A percentile compares a stretch with the other conserved stretches of the same genome.
Conservation (phyloP, 345 rosid genomes). For the Gossypium turneri region DNA sequence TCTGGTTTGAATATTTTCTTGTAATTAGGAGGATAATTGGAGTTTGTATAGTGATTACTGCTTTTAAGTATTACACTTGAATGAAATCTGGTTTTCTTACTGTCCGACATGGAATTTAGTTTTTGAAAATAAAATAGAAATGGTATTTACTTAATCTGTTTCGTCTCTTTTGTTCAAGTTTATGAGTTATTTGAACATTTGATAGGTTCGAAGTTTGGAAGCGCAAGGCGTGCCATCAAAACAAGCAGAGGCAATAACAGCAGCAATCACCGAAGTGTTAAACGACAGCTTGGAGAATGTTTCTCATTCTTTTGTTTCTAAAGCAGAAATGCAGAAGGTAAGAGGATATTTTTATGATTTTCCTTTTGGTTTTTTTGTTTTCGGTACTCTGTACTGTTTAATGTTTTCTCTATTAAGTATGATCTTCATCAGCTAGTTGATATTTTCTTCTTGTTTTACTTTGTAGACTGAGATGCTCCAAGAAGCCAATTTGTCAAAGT, state of each 20-base stretch:
- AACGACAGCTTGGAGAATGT: constrained; percentile 93
- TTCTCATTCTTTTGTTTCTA: constrained; percentile 67
- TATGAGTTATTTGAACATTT: neutral
- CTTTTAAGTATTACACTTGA: neutral
- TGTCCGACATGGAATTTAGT: too few relatives aligned
- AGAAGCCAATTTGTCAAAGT: constrained; percentile 76
- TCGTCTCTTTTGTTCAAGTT: neutral
- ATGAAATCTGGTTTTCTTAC: neutral
- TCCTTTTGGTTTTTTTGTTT: constrained; percentile 9
- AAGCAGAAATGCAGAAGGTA: constrained; percentile 91
- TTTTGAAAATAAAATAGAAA: neutral
- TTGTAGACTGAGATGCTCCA: constrained; percentile 70
- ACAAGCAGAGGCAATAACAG: constrained; percentile 91
- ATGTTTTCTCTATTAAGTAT: neutral
- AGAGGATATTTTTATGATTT: neutral
- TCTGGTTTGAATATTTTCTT: neutral
- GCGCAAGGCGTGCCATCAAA: constrained; percentile 85
- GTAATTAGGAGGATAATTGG: neutral
- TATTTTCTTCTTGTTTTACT: neutral
- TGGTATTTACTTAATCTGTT: neutral
- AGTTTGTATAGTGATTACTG: neutral
- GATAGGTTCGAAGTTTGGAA: constrained; percentile 81
- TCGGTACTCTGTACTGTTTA: neutral
- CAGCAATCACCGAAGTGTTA: constrained; percentile 80
- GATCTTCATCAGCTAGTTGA: neutral